Evolutionary conservation across 768 basidiomycete species (phyloP).

Genomic region (Tricholoma saponaceum): DNA sequence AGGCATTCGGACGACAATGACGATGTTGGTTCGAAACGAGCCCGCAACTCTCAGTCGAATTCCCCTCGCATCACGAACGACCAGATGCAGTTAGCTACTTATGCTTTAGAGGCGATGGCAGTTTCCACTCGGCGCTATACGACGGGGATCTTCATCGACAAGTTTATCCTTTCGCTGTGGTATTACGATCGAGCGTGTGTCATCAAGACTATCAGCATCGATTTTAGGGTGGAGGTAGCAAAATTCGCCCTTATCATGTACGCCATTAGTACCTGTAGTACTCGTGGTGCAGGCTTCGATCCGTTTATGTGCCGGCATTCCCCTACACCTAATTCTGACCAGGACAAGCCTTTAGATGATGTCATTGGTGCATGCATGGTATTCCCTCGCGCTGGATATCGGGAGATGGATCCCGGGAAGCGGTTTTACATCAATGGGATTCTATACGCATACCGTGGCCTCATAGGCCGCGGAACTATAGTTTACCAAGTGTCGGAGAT

Average conservation of each 20-base stretch:
- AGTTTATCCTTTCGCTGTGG: slow-evolving; percentile 4
- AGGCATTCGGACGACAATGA: no score
- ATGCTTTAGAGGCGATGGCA: background rate
- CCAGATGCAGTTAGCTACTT: background rate
- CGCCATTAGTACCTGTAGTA: background rate
- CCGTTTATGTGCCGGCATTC: background rate
- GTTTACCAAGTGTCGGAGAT: slow-evolving; percentile 4
- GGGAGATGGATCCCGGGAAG: no score
- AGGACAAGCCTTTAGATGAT: background rate
- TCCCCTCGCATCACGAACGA: background rate
- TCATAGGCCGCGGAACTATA: slow-evolving; percentile 6
- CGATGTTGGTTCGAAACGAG: background rate
- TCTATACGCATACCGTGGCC: background rate
- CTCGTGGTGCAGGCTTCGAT: background rate
- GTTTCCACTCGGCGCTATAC: slow-evolving; percentile 3
- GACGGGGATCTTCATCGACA: background rate
- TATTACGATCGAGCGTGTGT: slow-evolving; percentile 8
- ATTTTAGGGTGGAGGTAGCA: background rate
- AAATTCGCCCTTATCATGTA: background rate
- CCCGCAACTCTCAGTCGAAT: background rate
- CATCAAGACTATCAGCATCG: slow-evolving; percentile 1
- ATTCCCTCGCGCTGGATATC: background rate
- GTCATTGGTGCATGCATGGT: background rate
- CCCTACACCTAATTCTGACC: background rate
- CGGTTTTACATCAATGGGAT: background rate